Conservation (phyloP, 2,329 filamentous ascomycete species). For the Acarospora socialis region DNA sequence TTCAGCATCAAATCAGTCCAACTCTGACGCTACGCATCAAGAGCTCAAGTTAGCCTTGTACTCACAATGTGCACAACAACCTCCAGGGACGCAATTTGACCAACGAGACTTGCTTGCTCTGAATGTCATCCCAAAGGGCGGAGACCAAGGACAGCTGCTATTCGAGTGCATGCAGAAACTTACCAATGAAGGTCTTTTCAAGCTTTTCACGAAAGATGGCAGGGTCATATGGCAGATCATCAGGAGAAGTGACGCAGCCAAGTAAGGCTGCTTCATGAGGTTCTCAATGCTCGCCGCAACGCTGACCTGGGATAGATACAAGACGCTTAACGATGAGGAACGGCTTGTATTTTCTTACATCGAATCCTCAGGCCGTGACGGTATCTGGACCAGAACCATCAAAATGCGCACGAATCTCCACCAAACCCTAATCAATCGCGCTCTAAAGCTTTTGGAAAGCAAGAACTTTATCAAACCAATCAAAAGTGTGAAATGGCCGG, state of each 20-base stretch:
- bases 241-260: slow-evolving; percentile 33
- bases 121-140: slow-evolving; percentile 29
- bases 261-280: slow-evolving; percentile 24
- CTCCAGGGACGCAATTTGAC: slow-evolving; percentile 30
- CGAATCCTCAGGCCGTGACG: slow-evolving; percentile 69
- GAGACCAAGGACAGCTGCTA: slow-evolving; percentile 28
- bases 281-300: slow-evolving; percentile 9
- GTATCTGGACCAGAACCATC: slow-evolving; percentile 82
- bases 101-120: slow-evolving; percentile 32
- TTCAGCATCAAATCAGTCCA: slow-evolving; percentile 3
- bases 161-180: slow-evolving; percentile 31
- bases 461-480: slow-evolving; percentile 77
- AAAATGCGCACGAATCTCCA: slow-evolving; percentile 69
- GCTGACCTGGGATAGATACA: slow-evolving; percentile 15
- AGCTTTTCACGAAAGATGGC: slow-evolving; percentile 29
- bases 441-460: slow-evolving; percentile 67
- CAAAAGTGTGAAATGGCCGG: slow-evolving; percentile 80
- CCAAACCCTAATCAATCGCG: slow-evolving; percentile 65
- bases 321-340: slow-evolving; percentile 50
- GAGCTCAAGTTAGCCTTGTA: slow-evolving; percentile 32
- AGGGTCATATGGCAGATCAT: slow-evolving; percentile 34
- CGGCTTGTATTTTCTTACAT: slow-evolving; percentile 78
- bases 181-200: slow-evolving; percentile 32
- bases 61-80: slow-evolving; percentile 26
- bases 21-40: slow-evolving; percentile 16